Percentiles rank a stretch among this genome's conserved stretches.
These are phyloP conservation scores for Colletotrichum melonis DNA, from an alignment of 2,329 filamentous ascomycete species.

Conservation along the genomic window DNA sequence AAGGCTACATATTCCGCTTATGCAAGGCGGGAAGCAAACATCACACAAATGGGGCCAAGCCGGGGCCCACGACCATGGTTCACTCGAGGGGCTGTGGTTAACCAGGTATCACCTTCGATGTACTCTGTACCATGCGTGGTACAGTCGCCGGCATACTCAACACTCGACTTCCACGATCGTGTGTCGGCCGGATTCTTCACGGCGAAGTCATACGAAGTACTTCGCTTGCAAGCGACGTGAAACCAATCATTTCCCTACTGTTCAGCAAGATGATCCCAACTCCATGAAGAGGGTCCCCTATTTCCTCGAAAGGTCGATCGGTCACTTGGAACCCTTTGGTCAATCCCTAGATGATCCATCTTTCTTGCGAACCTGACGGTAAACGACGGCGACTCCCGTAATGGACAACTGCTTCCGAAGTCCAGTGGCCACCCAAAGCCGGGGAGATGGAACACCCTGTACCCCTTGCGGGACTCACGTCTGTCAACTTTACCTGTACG, in stretches of 20 bases:
- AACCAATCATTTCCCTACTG: not conserved
- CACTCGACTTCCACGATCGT: not conserved
- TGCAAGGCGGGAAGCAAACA: slow-evolving; percentile 30
- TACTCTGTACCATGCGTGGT: not conserved
- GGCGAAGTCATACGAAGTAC: not conserved
- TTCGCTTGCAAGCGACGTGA: not conserved
- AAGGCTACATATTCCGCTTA: slow-evolving; percentile 29
- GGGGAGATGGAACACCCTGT: slow-evolving; percentile 12
- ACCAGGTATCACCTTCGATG: slow-evolving; percentile 9
- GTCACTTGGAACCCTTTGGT: slow-evolving; percentile 5
- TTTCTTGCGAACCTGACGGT: not conserved
- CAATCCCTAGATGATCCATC: slow-evolving; percentile 6
- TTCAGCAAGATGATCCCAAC: not conserved
- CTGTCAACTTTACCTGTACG: not conserved
- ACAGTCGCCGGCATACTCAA: not conserved
- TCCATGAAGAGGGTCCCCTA: not conserved
- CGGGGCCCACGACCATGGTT: slow-evolving; percentile 17
- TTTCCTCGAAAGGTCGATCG: slow-evolving; percentile 4
- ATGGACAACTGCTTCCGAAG: not conserved
- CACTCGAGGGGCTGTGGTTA: slow-evolving; percentile 8
- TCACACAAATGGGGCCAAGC: slow-evolving; percentile 19
- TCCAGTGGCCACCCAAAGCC: slow-evolving; percentile 12
- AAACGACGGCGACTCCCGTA: slow-evolving; percentile 11
- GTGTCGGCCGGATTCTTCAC: not conserved
- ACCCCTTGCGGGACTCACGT: not conserved